A percentile compares a stretch with the other conserved stretches of the same genome.
These are phyloP conservation scores for Chimonanthus salicifolius DNA, from an alignment of 164 flowering plant genomes.

Conservation along the genomic window DNA sequence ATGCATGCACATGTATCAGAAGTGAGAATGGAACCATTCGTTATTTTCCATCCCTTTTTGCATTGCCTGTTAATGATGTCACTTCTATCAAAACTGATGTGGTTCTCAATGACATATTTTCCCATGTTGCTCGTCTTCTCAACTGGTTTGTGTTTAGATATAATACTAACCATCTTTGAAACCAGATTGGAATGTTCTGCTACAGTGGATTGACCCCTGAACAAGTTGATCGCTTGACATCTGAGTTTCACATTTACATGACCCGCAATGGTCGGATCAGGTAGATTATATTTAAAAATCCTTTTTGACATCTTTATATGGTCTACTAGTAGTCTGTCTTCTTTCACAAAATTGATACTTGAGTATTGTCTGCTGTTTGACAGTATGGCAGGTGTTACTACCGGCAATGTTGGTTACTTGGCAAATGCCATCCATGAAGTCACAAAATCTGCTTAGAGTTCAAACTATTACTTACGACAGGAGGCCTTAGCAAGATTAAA, in stretches of 20 bases:
- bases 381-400: conserved; percentile 95
- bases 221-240: conserved; percentile 84
- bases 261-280: conserved; percentile 97
- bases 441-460: conserved; percentile 50
- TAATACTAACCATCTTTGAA: conserved; percentile 1
- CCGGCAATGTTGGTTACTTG: conserved; percentile 77
- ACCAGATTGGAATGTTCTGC: conserved; percentile 97
- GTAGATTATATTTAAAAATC: conserved; percentile 24
- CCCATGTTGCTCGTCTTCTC: not conserved
- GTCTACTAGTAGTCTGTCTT: not conserved
- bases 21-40: not conserved
- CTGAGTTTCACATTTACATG: conserved; percentile 84
- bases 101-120: not conserved
- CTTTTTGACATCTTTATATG: not conserved
- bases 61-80: not conserved
- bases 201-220: conserved; percentile 92
- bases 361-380: conserved; percentile 9
- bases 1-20: not conserved
- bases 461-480: not conserved
- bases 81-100: not conserved
- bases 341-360: not conserved
- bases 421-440: conserved; percentile 92
- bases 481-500: not conserved
- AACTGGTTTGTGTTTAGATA: not conserved
- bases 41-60: not conserved